These are phyloP conservation scores for Solanum etuberosum DNA, from an alignment of 257 asterid species.

Conservation along the genomic window DNA sequence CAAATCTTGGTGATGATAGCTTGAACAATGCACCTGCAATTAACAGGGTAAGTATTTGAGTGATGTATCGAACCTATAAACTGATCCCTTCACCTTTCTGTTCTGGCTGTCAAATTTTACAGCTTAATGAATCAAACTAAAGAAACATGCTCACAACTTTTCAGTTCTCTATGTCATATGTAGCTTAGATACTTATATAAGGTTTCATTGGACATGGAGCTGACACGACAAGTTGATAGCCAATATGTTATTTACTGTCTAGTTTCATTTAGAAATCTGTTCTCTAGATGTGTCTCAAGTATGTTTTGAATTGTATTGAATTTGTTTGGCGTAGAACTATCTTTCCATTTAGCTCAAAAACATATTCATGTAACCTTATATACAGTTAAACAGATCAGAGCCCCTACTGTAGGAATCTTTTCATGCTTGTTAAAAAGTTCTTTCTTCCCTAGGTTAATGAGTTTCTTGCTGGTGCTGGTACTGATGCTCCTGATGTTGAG, in stretches of 20 bases:
- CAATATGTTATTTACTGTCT: not conserved
- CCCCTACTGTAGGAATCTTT: not conserved
- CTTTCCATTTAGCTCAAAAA: not conserved
- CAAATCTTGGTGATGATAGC: slow-evolving; percentile 92
- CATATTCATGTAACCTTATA: not conserved
- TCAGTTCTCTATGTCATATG: not conserved
- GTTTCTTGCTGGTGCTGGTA: slow-evolving; percentile 98
- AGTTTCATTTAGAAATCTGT: not conserved
- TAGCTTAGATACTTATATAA: not conserved
- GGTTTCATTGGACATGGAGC: not conserved
- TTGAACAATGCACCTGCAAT: slow-evolving; percentile 78
- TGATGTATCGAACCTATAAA: not conserved
- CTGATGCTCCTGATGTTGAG: slow-evolving; percentile 99
- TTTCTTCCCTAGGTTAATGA: slow-evolving; percentile 61
- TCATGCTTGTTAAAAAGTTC: not conserved
- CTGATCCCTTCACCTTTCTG: not conserved
- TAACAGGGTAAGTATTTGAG: slow-evolving; percentile 66
- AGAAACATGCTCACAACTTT: not conserved
- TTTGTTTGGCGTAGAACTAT: not conserved
- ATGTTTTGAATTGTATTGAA: not conserved
- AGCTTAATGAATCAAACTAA: not conserved
- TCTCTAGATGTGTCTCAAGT: not conserved
- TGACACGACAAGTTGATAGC: not conserved
- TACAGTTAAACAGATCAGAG: not conserved
- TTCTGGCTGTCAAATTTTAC: not conserved